These are phyloP conservation scores for Parmales sp. DNA, from an alignment of 108 stramenopile genomes.

Conservation along the genomic window DNA sequence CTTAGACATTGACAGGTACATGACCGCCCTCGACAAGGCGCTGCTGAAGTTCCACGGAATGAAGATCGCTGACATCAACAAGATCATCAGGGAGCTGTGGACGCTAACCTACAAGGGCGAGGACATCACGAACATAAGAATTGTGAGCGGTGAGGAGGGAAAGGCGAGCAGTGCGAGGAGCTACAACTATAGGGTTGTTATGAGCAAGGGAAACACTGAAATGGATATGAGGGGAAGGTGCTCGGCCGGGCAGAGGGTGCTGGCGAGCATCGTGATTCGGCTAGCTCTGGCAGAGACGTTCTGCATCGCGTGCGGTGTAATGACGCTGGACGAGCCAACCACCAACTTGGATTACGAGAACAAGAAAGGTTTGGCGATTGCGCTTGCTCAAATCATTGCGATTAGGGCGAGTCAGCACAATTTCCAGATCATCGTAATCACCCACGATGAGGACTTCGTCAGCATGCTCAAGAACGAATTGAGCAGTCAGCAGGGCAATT, in stretches of 20 bases:
- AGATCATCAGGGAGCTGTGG: conserved; percentile 94
- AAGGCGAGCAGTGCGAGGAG: conserved; percentile 31
- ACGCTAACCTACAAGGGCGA: conserved; percentile 88
- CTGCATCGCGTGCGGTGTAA: conserved; percentile 87
- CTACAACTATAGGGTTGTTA: conserved; percentile 98
- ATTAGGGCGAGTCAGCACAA: conserved; percentile 72
- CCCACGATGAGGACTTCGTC: conserved; percentile 98
- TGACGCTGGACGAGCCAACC: conserved; percentile 94
- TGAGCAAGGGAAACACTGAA: conserved; percentile 72
- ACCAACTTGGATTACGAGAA: conserved; percentile 90
- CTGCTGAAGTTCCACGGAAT: conserved; percentile 78
- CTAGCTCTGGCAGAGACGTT: conserved; percentile 98
- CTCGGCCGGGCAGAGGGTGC: conserved; percentile 83
- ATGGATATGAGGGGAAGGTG: conserved; percentile 98
- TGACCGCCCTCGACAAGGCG: conserved; percentile 79
- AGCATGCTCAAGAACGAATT: conserved; percentile 82
- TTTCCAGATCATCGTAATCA: conserved; percentile 95
- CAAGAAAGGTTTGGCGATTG: conserved; percentile 85
- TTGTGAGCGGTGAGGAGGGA: conserved; percentile 58
- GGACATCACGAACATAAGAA: conserved; percentile 92
- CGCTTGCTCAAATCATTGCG: conserved; percentile 86
- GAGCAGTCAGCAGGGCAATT: conserved; percentile 54
- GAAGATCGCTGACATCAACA: conserved; percentile 96
- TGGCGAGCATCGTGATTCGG: conserved; percentile 95
- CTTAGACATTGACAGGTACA: conserved; percentile 82